These are phyloP conservation scores for Raffaelea ambrosiae DNA, from an alignment of 2,329 filamentous ascomycete species.

Conservation along the genomic window DNA sequence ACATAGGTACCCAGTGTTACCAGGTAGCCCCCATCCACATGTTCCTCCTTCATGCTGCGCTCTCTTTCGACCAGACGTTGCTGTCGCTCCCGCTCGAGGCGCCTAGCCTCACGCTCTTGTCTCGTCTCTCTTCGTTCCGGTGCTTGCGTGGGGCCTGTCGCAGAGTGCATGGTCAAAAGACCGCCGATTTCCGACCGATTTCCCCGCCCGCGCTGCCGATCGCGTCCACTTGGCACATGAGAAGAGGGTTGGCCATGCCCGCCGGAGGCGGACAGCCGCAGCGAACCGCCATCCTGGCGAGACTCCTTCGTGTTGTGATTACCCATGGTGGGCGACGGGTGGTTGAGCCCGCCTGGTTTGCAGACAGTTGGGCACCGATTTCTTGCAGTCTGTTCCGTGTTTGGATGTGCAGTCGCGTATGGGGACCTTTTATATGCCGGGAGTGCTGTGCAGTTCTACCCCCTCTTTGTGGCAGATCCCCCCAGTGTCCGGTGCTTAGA, in stretches of 20 bases:
- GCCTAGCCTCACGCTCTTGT: constrained; percentile 82
- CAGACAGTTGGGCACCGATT: background rate
- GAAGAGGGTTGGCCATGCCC: constrained; percentile 13
- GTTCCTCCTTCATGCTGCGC: constrained; percentile 81
- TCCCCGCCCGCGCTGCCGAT: constrained; percentile 20
- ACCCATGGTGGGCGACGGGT: constrained; percentile 19
- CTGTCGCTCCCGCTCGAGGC: constrained; percentile 70
- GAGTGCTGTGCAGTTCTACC: no score
- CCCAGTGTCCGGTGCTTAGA: no score
- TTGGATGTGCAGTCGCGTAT: background rate
- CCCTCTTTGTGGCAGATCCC: no score
- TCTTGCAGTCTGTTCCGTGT: background rate
- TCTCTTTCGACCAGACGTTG: constrained; percentile 76
- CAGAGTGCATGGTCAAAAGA: constrained; percentile 34
- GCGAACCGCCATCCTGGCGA: constrained; percentile 15
- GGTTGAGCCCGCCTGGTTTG: background rate
- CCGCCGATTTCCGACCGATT: constrained; percentile 37
- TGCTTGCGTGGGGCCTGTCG: constrained; percentile 17
- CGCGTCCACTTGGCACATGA: constrained; percentile 10
- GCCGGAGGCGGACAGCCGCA: constrained; percentile 13
- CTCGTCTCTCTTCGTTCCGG: constrained; percentile 73
- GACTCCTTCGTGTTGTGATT: constrained; percentile 27
- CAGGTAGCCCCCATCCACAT: constrained; percentile 88
- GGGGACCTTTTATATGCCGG: no score
- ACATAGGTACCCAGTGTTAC: constrained; percentile 94